These are phyloP conservation scores for Nakazawaea anatomiae DNA, from an alignment of 805 yeast genomes.

Conservation along the genomic window DNA sequence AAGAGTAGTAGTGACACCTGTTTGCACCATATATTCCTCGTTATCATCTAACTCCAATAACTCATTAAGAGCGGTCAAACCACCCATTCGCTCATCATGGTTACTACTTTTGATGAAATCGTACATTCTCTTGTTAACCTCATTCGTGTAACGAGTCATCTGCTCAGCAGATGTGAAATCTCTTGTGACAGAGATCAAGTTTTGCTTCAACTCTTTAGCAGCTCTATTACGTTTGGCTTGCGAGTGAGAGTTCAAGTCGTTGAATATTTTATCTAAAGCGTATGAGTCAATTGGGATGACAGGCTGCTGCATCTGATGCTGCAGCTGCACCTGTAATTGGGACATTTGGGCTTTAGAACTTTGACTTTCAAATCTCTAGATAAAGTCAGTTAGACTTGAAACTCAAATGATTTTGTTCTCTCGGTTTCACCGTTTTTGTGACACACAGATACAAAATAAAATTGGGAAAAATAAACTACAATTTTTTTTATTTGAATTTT, in stretches of 20 bases:
- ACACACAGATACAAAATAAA: not conserved
- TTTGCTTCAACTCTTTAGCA: conserved; percentile 64
- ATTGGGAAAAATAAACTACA: not conserved
- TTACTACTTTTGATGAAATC: conserved; percentile 66
- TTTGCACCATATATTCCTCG: conserved; percentile 29
- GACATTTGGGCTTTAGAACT: conserved; percentile 2
- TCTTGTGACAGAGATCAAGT: conserved; percentile 67
- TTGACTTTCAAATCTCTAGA: too few relatives aligned
- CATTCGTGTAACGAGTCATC: conserved; percentile 74
- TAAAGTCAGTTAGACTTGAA: too few relatives aligned
- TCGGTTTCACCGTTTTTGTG: not conserved
- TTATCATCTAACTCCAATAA: conserved; percentile 81
- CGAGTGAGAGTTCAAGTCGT: conserved; percentile 38
- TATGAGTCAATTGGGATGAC: conserved; percentile 34
- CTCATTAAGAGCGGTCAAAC: conserved; percentile 85
- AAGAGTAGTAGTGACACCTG: conserved; percentile 26
- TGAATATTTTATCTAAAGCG: conserved; percentile 46
- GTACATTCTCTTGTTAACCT: conserved; percentile 80
- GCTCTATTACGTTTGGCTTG: conserved; percentile 44
- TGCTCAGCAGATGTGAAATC: conserved; percentile 75
- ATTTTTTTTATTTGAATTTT: not conserved
- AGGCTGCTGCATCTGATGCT: conserved; percentile 1
- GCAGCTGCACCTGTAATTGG: conserved; percentile 5
- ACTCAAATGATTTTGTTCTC: too few relatives aligned
- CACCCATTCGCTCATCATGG: conserved; percentile 73